Base-by-base conservation (phyloP, 495 filamentous ascomycete genomes). In the Neurospora sp. region DNA sequence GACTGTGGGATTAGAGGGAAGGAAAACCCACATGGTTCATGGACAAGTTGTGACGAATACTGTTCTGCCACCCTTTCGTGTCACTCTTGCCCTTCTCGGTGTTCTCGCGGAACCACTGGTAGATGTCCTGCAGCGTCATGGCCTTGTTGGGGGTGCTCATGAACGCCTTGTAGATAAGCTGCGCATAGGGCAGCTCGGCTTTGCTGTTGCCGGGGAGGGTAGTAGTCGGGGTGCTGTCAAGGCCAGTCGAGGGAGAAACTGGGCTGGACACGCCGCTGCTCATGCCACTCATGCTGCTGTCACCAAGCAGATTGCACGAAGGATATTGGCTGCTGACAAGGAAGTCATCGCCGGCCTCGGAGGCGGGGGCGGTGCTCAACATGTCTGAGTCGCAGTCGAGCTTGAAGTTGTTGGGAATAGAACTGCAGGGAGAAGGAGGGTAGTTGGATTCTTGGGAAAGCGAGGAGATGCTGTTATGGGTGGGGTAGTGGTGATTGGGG, bases 11-110 rank as follows among this genome's bases (percentile, higher is more conserved):
- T 34, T 38, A 70, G 43, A 72, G 10, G 40, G 48, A 42, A 15
- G 24, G 13, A 11, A 45, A 15, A 87, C 92, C 81, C 87, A 98
- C 96, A 48, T 85, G 87, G 78, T 99, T 99, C 96, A 99, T 99
- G 15, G 94, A 97, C 0, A 99, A 84, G 77, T 99, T 99, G 78
- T 99, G 96, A 8, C 96, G 90, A 71, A 99, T 96, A 81, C 94
- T 97, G 82, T 98, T 98, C 82, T 96, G 92, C 96, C 96, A 98
- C 4, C 94, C 96, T 77, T 91, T 93, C 37, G 83, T 86, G 19
- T 86, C 83, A 43, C 86, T 86, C 66, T 84, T 90, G 2, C 87
- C 89, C 77, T 94, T 96, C 71, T 88, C 86, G 1, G 93, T 97
- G 76, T 97, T 91, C 24, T 90, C 85, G 34, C 88, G 86, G 78